Evolutionary conservation across 2,329 filamentous ascomycete species (phyloP), one percentile per base, ranked within the genome.

Genomic region (Ustulina deusta): DNA sequence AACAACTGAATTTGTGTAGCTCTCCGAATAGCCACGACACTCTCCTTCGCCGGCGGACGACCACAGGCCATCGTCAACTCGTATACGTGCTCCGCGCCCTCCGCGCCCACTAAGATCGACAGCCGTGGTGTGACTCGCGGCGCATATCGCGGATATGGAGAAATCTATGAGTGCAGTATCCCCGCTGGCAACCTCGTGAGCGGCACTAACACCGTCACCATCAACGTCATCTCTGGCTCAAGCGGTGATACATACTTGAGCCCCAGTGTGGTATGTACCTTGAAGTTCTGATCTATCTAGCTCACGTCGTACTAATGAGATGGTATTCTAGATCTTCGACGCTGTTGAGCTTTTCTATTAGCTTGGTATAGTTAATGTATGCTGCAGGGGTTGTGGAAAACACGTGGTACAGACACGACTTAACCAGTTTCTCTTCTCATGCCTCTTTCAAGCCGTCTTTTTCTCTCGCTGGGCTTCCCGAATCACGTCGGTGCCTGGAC

Each of bases 41-140:
- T 89, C 2, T 81, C 84, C 0, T 89, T 87, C 66, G 85, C 85
- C 0, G 84, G 86, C 27, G 86, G 80, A 0, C 78, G 87, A n/a
- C 86, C 87, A 0, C 78, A 80, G 4, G 83, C 82, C 2, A 81
- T 73, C 54, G 74, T 81, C 11, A 79, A 78, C 27, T 70, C 65
- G 54, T 80, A 77, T 74, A 57, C 71, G 20, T 78, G 76, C 59
- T 60, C 61, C 1, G 76, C 77, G 11, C 77, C 76, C 6, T 73
- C 74, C 1, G 76, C 79, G 3, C 77, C 77, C 57, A 84, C 81
- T 0, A 83, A 85, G 72, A 85, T 89, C 55, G 82, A 89, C 69
- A 86, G 84, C 4, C 80, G 87, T 13, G 87, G 86, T 2, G 81
- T 89, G 2, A 89, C 87, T 0, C 78, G 87, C 52, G 87, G 87